Evolutionary conservation across 495 filamentous ascomycete genomes (phyloP).

Genomic region (Neurospora terricola): DNA sequence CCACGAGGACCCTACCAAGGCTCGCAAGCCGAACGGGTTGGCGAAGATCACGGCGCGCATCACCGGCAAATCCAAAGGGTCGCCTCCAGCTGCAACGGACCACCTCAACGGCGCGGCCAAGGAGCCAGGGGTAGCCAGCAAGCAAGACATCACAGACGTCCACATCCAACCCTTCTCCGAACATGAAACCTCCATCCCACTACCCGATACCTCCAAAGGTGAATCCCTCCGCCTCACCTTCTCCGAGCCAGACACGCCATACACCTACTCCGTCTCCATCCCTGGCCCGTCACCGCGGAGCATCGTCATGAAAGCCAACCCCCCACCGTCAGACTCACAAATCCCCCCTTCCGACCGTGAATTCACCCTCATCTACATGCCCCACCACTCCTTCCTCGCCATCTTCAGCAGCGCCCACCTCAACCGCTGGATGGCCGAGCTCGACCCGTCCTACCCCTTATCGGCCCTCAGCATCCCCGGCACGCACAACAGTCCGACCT

Average conservation of each 20-base stretch:
- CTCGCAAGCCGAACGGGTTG: constrained; percentile 26
- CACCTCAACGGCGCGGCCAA: neutral
- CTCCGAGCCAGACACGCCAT: constrained; percentile 18
- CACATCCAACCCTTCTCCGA: constrained; percentile 30
- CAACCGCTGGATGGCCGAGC: constrained; percentile 67
- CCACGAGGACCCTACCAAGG: constrained; percentile 35
- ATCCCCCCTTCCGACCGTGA: constrained; percentile 23
- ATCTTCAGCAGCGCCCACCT: constrained; percentile 66
- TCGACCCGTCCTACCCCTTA: constrained; percentile 58
- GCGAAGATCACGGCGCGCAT: constrained; percentile 44
- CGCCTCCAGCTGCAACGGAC: constrained; percentile 5
- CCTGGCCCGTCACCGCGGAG: constrained; percentile 23
- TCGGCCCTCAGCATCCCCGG: constrained; percentile 85
- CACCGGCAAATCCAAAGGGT: constrained; percentile 28
- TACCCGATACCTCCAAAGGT: constrained; percentile 22
- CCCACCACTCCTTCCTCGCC: constrained; percentile 53
- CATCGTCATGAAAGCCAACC: neutral
- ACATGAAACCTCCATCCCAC: constrained; percentile 19
- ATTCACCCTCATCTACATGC: constrained; percentile 67
- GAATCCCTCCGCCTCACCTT: constrained; percentile 39
- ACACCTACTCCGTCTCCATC: constrained; percentile 30
- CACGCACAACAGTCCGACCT: constrained; percentile 89
- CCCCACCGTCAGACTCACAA: neutral
- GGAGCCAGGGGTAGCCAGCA: constrained; percentile 5
- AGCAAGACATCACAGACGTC: constrained; percentile 24